A percentile compares a stretch with the other conserved stretches of the same genome.
These are phyloP conservation scores for Gloeostereum incarnatum DNA, from an alignment of 768 basidiomycete genomes.

Conservation along the genomic window DNA sequence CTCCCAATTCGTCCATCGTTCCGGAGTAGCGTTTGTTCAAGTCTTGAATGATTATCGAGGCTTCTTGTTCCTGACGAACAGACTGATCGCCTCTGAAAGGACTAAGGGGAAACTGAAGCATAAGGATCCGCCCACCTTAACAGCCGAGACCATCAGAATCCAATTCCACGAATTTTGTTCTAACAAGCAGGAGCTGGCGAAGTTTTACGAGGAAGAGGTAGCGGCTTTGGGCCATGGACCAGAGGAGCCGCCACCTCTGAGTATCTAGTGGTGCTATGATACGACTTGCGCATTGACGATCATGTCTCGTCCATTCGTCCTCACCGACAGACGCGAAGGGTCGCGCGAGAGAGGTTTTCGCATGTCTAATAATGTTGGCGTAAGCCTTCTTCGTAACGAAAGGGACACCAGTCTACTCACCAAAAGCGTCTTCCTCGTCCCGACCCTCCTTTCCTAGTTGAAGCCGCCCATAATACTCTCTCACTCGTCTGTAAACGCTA, in stretches of 20 bases:
- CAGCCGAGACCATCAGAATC: slow-evolving; percentile 53
- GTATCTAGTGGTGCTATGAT: slow-evolving; percentile 35
- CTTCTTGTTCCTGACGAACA: slow-evolving; percentile 85
- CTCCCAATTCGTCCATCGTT: slow-evolving; percentile 88
- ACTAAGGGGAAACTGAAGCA: slow-evolving; percentile 45
- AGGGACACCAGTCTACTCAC: slow-evolving; percentile 33
- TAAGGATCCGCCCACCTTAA: slow-evolving; percentile 47
- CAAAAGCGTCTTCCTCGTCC: slow-evolving; percentile 88
- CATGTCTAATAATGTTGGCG: slow-evolving; percentile 33
- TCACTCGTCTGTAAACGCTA: slow-evolving; percentile 83
- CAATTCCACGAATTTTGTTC: slow-evolving; percentile 59
- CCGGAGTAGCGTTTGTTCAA: slow-evolving; percentile 87
- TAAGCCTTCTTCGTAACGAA: background rate
- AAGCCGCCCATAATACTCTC: slow-evolving; percentile 82
- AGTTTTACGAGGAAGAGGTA: slow-evolving; percentile 71
- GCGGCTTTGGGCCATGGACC: slow-evolving; percentile 30
- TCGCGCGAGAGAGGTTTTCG: slow-evolving; percentile 68
- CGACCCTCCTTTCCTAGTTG: slow-evolving; percentile 67
- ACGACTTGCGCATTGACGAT: slow-evolving; percentile 56
- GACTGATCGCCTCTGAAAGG: slow-evolving; percentile 67
- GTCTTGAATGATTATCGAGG: slow-evolving; percentile 73
- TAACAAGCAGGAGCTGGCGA: slow-evolving; percentile 38
- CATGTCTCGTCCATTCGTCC: slow-evolving; percentile 65
- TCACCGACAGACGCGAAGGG: slow-evolving; percentile 49
- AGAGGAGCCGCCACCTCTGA: slow-evolving; percentile 50